A percentile compares a stretch with the other conserved stretches of the same genome.
phyloP scores from a whole-genome alignment of 495 filamentous ascomycete species.

The Thermothielavioides terrestris region DNA sequence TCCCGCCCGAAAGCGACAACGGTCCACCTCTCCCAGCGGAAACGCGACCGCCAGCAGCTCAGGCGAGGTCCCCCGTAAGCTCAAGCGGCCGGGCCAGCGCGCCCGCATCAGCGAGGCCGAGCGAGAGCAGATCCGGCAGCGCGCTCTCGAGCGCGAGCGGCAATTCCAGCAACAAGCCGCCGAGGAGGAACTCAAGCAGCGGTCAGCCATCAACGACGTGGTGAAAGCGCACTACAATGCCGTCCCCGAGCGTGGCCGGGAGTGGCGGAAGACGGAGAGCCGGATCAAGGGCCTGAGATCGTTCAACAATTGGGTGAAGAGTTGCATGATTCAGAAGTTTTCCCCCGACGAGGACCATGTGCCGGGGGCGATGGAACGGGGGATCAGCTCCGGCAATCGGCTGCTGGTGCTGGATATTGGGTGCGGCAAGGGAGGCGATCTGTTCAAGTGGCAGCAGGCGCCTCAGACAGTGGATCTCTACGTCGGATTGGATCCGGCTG shows the following conservation, averaged over 20 bases:
- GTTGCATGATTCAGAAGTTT: conserved; percentile 92
- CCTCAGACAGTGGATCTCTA: conserved; percentile 80
- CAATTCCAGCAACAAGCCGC: conserved; percentile 44
- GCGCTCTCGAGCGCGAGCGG: conserved; percentile 57
- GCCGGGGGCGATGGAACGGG: conserved; percentile 46
- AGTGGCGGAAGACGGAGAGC: conserved; percentile 89
- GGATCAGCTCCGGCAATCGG: conserved; percentile 41
- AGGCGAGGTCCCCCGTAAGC: conserved; percentile 51
- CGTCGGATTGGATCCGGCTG: conserved; percentile 85
- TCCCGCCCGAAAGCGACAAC: conserved; percentile 45
- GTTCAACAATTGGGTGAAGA: conserved; percentile 99
- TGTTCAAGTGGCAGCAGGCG: conserved; percentile 90
- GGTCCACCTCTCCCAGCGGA: conserved; percentile 17
- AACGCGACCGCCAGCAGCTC: conserved; percentile 31
- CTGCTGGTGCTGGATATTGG: conserved; percentile 85
- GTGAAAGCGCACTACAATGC: conserved; percentile 92
- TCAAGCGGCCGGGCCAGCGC: conserved; percentile 79
- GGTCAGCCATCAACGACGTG: conserved; percentile 64
- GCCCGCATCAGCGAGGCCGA: conserved; percentile 66
- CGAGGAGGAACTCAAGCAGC: conserved; percentile 25
- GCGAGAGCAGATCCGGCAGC: conserved; percentile 57
- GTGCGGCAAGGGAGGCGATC: conserved; percentile 92
- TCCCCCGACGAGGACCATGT: conserved; percentile 67
- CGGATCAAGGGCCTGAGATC: conserved; percentile 88
- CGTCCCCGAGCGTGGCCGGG: conserved; percentile 83